A percentile compares a stretch with the other conserved stretches of the same genome.
phyloP scores from a whole-genome alignment of 108 stramenopile genomes.

The Discostella stelligeroides region DNA sequence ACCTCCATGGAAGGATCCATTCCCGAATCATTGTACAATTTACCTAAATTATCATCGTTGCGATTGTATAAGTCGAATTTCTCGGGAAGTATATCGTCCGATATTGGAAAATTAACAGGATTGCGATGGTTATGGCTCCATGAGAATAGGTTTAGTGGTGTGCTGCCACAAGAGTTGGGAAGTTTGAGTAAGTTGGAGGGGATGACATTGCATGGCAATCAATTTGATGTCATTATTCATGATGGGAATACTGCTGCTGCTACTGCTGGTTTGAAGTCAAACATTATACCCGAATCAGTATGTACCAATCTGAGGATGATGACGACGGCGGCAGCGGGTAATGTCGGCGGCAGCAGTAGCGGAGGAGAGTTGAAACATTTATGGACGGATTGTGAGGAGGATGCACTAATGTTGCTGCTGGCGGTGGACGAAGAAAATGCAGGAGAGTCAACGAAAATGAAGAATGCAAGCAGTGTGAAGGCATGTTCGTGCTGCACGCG shows the following conservation, averaged over 20 bases:
- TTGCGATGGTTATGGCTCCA: constrained; percentile 52
- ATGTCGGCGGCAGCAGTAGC: no score
- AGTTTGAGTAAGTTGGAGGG: constrained; percentile 34
- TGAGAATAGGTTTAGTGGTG: constrained; percentile 42
- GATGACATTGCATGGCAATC: constrained; percentile 43
- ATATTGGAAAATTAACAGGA: constrained; percentile 23
- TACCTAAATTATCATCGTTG: constrained; percentile 28
- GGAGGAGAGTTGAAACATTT: constrained; percentile 31
- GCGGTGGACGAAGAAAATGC: neutral
- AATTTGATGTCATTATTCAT: constrained; percentile 7
- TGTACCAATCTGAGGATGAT: constrained; percentile 15
- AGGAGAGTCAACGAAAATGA: neutral
- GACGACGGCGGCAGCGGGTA: no score
- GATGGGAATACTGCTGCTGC: neutral
- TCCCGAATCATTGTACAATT: constrained; percentile 22
- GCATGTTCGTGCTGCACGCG: constrained; percentile 48
- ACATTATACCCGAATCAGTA: constrained; percentile 21
- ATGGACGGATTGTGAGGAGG: constrained; percentile 46
- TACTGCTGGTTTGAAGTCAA: neutral
- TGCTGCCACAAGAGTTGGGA: constrained; percentile 22
- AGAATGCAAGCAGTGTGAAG: constrained; percentile 12
- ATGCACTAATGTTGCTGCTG: constrained; percentile 7
- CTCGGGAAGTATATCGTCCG: constrained; percentile 17
- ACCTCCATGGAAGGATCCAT: constrained; percentile 27
- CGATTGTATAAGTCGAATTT: constrained; percentile 42